Percentiles rank a stretch among this genome's conserved stretches.
phyloP scores from a whole-genome alignment of 1,284 basidiomycete genomes.

The Marasmius tenuissimus region DNA sequence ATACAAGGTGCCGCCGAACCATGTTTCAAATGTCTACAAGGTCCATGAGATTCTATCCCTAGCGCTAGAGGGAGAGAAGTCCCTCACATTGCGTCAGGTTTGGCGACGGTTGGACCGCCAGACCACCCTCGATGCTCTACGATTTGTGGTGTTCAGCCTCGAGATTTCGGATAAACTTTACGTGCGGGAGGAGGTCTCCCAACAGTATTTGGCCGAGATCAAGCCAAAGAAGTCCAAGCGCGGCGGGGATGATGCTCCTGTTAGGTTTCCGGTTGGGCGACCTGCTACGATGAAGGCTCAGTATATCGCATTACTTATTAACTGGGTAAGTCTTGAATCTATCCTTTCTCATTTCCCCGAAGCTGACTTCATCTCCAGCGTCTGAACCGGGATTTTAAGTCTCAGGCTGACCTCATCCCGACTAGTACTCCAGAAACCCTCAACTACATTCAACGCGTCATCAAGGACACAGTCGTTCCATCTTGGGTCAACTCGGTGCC shows the following conservation, averaged over 20 bases:
- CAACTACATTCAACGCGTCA: slow-evolving; percentile 21
- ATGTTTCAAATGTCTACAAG: slow-evolving; percentile 3
- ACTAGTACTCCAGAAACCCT: slow-evolving; percentile 10
- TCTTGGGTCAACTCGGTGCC: slow-evolving; percentile 32
- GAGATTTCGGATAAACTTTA: neutral
- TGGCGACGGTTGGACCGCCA: neutral
- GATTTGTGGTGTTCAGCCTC: neutral
- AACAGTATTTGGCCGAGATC: neutral
- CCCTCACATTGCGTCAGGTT: neutral
- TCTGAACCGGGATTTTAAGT: neutral
- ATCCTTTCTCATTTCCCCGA: neutral
- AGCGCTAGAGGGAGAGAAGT: neutral
- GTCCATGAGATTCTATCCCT: slow-evolving; percentile 5
- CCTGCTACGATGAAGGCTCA: neutral
- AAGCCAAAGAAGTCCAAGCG: neutral
- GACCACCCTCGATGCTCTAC: neutral
- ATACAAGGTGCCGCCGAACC: slow-evolving; percentile 8
- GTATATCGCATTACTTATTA: neutral
- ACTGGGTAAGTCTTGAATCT: neutral
- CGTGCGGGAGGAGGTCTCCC: neutral
- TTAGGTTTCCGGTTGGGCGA: neutral
- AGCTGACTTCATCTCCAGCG: neutral
- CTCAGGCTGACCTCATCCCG: neutral
- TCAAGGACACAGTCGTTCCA: slow-evolving; percentile 23
- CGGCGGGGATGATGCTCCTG: neutral